phyloP scores from a whole-genome alignment of 1,284 basidiomycete genomes.

The Ganoderma lingzhi region DNA sequence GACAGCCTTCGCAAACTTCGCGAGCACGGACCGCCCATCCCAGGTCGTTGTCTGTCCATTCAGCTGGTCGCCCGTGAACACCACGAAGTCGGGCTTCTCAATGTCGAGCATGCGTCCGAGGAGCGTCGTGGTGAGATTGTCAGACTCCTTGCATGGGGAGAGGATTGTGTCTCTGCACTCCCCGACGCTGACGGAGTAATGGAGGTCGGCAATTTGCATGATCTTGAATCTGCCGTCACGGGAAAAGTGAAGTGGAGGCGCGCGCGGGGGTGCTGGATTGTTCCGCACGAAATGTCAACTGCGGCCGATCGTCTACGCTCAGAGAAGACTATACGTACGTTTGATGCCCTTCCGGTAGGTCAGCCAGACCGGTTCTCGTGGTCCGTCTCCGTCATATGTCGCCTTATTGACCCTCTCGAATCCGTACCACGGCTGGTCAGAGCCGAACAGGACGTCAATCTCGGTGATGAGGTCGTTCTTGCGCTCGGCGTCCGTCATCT shows the following conservation, averaged over 20 bases:
- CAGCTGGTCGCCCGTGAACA: conserved; percentile 88
- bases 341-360: conserved; percentile 73
- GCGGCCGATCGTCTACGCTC: background rate
- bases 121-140: conserved; percentile 78
- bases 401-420: conserved; percentile 76
- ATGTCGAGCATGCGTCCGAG: conserved; percentile 76
- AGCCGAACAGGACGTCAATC: conserved; percentile 86
- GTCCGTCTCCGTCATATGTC: conserved; percentile 44
- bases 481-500: conserved; percentile 67
- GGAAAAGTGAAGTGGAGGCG: conserved; percentile 84
- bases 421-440: conserved; percentile 83
- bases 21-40: conserved; percentile 86
- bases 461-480: conserved; percentile 80
- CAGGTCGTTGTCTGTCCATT: conserved; percentile 91
- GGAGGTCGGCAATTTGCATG: conserved; percentile 90
- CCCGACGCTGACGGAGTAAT: conserved; percentile 82
- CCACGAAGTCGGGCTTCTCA: conserved; percentile 90
- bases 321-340: conserved; percentile 49
- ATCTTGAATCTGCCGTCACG: conserved; percentile 86
- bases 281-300: background rate
- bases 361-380: conserved; percentile 60
- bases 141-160: conserved; percentile 66
- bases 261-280: conserved; percentile 65
- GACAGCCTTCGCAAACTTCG: conserved; percentile 86
- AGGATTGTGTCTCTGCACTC: conserved; percentile 73